Evolutionary conservation across 2,329 filamentous ascomycete species (phyloP).

Genomic region (Sclerotinia glacialis): DNA sequence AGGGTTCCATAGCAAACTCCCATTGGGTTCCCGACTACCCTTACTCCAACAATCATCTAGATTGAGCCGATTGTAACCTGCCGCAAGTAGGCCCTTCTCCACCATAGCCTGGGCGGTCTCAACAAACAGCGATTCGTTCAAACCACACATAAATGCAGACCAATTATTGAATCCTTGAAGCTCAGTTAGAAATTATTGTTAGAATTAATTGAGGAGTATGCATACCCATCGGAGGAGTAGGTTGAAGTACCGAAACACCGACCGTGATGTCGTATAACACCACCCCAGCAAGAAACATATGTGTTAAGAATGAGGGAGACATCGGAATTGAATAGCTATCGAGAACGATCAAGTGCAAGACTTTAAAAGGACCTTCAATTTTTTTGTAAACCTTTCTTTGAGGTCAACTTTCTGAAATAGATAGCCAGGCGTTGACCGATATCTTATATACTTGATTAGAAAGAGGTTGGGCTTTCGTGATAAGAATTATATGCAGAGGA

Average conservation of each 20-base stretch:
- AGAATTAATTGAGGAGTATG: background rate
- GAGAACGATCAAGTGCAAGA: background rate
- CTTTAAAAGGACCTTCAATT: background rate
- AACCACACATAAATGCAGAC: constrained; percentile 48
- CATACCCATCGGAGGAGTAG: constrained; percentile 47
- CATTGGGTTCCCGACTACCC: constrained; percentile 44
- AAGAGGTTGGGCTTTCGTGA: background rate
- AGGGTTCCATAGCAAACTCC: constrained; percentile 47
- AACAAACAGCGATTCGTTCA: constrained; percentile 49
- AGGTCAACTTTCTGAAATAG: background rate
- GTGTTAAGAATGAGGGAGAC: background rate
- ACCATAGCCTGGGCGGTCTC: constrained; percentile 49
- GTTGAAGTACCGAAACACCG: constrained; percentile 33
- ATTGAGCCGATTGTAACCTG: constrained; percentile 57
- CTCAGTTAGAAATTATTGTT: background rate
- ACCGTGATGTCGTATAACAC: constrained; percentile 19
- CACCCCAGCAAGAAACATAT: background rate
- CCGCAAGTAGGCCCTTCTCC: constrained; percentile 48
- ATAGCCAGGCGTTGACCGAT: background rate
- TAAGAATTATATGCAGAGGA: background rate
- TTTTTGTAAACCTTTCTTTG: background rate
- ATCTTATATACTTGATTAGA: background rate
- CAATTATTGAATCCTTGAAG: constrained; percentile 48
- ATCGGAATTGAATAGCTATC: background rate
- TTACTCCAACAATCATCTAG: constrained; percentile 62